phyloP scores from a whole-genome alignment of 768 basidiomycete genomes.

The Boletus pseudopeckii region DNA sequence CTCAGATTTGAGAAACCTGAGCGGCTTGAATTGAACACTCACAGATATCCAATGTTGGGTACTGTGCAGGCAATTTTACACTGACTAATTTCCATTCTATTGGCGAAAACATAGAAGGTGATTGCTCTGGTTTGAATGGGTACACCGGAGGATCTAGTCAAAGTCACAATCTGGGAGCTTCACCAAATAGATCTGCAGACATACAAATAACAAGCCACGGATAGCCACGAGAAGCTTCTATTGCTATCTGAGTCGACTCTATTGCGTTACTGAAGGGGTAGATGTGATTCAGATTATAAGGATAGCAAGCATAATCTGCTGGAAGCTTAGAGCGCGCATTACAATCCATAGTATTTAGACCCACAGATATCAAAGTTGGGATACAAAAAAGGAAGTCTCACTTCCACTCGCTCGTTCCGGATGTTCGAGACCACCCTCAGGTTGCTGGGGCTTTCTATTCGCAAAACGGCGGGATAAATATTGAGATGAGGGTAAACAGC shows the following conservation, averaged over 20 bases:
- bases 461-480: constrained; percentile 34
- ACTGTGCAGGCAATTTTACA: constrained; percentile 14
- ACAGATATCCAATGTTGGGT: constrained; percentile 36
- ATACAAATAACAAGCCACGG: constrained; percentile 39
- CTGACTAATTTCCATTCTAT: not conserved
- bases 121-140: constrained; percentile 12
- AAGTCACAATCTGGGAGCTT: not conserved
- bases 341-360: no score
- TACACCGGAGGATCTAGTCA: constrained; percentile 23
- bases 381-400: constrained; percentile 10
- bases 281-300: constrained; percentile 35
- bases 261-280: constrained; percentile 26
- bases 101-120: not conserved
- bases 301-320: constrained; percentile 41
- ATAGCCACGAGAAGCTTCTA: constrained; percentile 24
- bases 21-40: constrained; percentile 7
- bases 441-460: not conserved
- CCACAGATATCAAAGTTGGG: constrained; percentile 26
- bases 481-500: constrained; percentile 41
- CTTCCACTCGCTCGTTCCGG: constrained; percentile 1
- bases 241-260: constrained; percentile 2
- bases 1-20: not conserved
- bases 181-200: constrained; percentile 7
- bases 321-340: not conserved
- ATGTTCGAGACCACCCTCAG: not conserved